These are phyloP conservation scores for Salix koriyanagi DNA, from an alignment of 345 rosid genomes.

Conservation along the genomic window DNA sequence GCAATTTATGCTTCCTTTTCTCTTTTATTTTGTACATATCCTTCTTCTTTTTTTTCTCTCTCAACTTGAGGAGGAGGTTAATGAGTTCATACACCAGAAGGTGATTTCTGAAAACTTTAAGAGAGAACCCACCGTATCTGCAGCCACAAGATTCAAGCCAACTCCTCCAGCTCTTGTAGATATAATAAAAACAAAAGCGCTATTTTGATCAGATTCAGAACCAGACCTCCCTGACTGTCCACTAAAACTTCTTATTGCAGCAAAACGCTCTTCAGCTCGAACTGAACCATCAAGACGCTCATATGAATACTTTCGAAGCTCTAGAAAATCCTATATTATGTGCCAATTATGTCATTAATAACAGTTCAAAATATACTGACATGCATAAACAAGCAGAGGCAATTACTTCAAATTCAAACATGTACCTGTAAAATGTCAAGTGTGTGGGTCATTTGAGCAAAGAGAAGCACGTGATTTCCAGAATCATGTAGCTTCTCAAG, in stretches of 20 bases:
- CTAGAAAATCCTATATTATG: slow-evolving; percentile 66
- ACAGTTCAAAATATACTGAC: not conserved
- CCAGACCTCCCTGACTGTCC: slow-evolving; percentile 24
- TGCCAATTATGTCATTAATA: not conserved
- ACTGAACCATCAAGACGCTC: slow-evolving; percentile 97
- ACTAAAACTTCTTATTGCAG: slow-evolving; percentile 81
- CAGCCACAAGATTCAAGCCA: slow-evolving; percentile 91
- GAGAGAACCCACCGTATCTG: slow-evolving; percentile 65
- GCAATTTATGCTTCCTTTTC: not conserved
- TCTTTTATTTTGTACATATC: too few relatives aligned
- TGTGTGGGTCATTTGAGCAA: slow-evolving; percentile 89
- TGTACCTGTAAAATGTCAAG: slow-evolving; percentile 86
- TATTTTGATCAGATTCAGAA: slow-evolving; percentile 37
- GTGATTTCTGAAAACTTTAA: not conserved
- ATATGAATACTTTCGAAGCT: slow-evolving; percentile 71
- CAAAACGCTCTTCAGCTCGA: slow-evolving; percentile 92
- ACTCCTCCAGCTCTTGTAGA: slow-evolving; percentile 97
- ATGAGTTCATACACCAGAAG: not conserved
- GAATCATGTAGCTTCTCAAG: slow-evolving; percentile 55
- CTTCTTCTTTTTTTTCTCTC: not conserved
- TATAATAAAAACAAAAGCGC: slow-evolving; percentile 78
- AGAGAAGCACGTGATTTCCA: slow-evolving; percentile 82
- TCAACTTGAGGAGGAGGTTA: not conserved
- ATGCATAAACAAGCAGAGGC: slow-evolving; percentile 1
- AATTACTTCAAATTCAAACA: not conserved